Evolutionary conservation across 2,329 filamentous ascomycete species (phyloP).

Genomic region (Trichoderma sp.): DNA sequence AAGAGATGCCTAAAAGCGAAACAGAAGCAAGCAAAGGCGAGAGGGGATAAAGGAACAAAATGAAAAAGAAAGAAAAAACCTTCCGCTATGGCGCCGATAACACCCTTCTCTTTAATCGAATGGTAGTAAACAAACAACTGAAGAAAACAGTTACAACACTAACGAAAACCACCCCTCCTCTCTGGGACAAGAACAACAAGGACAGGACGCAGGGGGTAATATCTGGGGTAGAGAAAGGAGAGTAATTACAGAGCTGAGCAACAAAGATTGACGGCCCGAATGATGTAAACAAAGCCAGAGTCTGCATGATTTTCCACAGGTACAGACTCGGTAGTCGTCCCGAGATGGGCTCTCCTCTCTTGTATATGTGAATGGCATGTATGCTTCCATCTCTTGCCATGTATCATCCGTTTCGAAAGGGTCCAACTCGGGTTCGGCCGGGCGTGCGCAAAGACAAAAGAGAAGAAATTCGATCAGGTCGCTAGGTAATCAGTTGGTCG

Average conservation of each 20-base stretch:
- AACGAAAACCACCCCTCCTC: conserved; percentile 13
- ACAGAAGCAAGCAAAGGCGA: neutral
- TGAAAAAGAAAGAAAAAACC: conserved; percentile 7
- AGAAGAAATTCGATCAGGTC: conserved; percentile 21
- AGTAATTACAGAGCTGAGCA: conserved; percentile 14
- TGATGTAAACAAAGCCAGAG: neutral
- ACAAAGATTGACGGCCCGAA: conserved; percentile 22
- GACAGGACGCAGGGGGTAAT: conserved; percentile 3
- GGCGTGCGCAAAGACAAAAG: conserved; percentile 7
- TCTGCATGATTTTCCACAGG: conserved; percentile 26
- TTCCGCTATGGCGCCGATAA: conserved; percentile 20
- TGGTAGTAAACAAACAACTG: conserved; percentile 8
- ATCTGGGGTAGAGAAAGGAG: neutral
- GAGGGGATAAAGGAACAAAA: neutral
- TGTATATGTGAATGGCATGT: neutral
- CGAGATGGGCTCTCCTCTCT: conserved; percentile 17
- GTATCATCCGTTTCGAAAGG: conserved; percentile 7
- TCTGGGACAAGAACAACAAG: neutral
- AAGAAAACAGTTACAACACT: neutral
- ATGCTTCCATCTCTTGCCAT: conserved; percentile 3
- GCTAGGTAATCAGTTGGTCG: conserved; percentile 27
- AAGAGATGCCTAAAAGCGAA: conserved; percentile 20
- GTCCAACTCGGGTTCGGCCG: conserved; percentile 26
- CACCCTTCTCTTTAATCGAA: conserved; percentile 23
- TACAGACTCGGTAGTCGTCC: conserved; percentile 23